Percentiles rank a stretch among this genome's conserved stretches.
Evolutionary conservation across 352 stramenopile species (phyloP).

Genomic region (Globisporangium cystogenes): DNA sequence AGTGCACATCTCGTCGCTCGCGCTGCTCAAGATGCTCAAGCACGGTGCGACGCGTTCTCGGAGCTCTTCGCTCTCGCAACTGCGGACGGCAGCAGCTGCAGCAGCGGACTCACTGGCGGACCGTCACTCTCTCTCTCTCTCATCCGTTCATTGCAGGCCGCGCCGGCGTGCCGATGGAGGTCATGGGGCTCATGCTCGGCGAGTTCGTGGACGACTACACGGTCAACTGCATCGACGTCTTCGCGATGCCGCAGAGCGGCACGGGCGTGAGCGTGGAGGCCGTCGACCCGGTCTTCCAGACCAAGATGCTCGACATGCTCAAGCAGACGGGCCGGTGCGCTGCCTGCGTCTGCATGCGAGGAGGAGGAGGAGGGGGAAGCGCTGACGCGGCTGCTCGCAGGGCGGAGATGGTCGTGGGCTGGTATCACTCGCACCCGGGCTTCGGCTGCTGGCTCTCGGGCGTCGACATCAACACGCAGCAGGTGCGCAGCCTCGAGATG

Average conservation of each 20-base stretch:
- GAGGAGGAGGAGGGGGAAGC: too few relatives aligned
- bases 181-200: conserved; percentile 99
- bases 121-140: not conserved
- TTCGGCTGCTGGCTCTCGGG: conserved; percentile 99
- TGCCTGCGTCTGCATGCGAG: too few relatives aligned
- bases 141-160: conserved; percentile 48
- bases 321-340: conserved; percentile 94
- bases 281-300: conserved; percentile 99
- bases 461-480: conserved; percentile 99
- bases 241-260: conserved; percentile 98
- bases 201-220: conserved; percentile 99
- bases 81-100: too few relatives aligned
- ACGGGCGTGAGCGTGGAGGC: conserved; percentile 95
- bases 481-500: too few relatives aligned
- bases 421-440: conserved; percentile 99
- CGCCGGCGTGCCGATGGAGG: conserved; percentile 99
- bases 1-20: conserved; percentile 98
- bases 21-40: conserved; percentile 99
- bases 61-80: too few relatives aligned
- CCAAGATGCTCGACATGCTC: conserved; percentile 99
- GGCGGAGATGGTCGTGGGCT: conserved; percentile 94
- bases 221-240: conserved; percentile 99
- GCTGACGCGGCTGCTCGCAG: conserved; percentile 14
- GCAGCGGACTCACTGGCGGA: not conserved
- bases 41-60: too few relatives aligned